Base-by-base conservation (phyloP, 768 basidiomycete genomes). In the Tephrocybe sp. region DNA sequence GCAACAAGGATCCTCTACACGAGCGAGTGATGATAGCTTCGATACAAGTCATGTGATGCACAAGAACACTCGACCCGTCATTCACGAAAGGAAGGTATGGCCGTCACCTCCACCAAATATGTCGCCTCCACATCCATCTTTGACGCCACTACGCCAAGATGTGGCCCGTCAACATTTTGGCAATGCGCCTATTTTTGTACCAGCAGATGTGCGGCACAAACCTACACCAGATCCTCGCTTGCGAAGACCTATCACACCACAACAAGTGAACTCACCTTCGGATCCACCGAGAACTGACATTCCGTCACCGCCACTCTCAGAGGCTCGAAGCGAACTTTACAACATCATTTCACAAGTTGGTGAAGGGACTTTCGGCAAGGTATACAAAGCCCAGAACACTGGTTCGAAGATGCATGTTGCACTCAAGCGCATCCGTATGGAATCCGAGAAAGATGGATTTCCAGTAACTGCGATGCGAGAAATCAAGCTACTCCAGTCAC, bases 381-480 rank as follows among this genome's bases (percentile, higher is more conserved):
- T 99, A 1, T 80, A 97, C 73, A 99, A 99, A 68, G 96, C 96
- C 3, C 80, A 83, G 52, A 94, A 96, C 57, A 84, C 79, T 9
- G 74, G 86, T 40, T 87, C 83, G n/a, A 86, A 83, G 30, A 65
- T 77, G 11, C 73, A 86, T 53, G 94, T 98, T 31, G 97, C 97
- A 15, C 70, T 99, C 56, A 99, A 99, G 74, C 82, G 94, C 45
- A 98, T 99, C 62, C 81, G 95, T 35, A 97, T 99, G 95, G 97
- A 99, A 66, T 80, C 89, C 5, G 97, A 99, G 70, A 84, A 82
- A 60, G 97, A 99, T 64, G 97, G 97, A 0, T 99, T 99, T 67
- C 97, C 97, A 12, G 92, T 99, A 6, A 99, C 97, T 24, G 94
- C 97, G 1, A 96, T 98, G 88, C 82, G 97, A 41, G 97, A 99